Evolutionary conservation across 1,284 basidiomycete species (phyloP).

Genomic region (Flammula alnicola): DNA sequence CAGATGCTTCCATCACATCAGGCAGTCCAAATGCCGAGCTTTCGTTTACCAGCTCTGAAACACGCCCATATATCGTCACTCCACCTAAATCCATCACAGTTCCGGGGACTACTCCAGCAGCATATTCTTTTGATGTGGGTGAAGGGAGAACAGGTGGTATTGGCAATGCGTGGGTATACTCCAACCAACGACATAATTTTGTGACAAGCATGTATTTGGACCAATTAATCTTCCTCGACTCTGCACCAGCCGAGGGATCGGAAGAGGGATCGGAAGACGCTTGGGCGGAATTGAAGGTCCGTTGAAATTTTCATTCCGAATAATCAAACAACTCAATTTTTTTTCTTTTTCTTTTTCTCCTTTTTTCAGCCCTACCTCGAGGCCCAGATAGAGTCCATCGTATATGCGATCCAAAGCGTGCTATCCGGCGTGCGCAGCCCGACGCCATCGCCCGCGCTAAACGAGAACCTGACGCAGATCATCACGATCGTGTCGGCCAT

Average conservation of each 20-base stretch:
- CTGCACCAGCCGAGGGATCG: slow-evolving; percentile 62
- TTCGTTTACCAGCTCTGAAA: no score
- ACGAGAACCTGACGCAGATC: slow-evolving; percentile 95
- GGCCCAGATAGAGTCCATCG: slow-evolving; percentile 93
- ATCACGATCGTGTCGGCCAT: slow-evolving; percentile 98
- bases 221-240: no score
- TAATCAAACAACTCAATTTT: background rate
- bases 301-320: slow-evolving; percentile 20
- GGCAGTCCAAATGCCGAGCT: no score
- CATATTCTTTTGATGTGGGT: no score
- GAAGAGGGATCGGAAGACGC: slow-evolving; percentile 80
- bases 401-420: slow-evolving; percentile 95
- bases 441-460: slow-evolving; percentile 84
- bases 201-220: no score
- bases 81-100: no score
- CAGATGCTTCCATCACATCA: no score
- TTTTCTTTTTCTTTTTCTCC: slow-evolving; percentile 4
- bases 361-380: slow-evolving; percentile 99
- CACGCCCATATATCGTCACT: no score
- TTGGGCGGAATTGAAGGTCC: slow-evolving; percentile 83
- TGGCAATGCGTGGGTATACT: no score
- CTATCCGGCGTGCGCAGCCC: slow-evolving; percentile 93
- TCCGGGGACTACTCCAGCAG: no score
- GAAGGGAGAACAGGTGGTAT: no score
- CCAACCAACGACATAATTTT: no score